These are phyloP conservation scores for Emergomyces orientalis DNA, from an alignment of 2,329 filamentous ascomycete species.

Conservation along the genomic window DNA sequence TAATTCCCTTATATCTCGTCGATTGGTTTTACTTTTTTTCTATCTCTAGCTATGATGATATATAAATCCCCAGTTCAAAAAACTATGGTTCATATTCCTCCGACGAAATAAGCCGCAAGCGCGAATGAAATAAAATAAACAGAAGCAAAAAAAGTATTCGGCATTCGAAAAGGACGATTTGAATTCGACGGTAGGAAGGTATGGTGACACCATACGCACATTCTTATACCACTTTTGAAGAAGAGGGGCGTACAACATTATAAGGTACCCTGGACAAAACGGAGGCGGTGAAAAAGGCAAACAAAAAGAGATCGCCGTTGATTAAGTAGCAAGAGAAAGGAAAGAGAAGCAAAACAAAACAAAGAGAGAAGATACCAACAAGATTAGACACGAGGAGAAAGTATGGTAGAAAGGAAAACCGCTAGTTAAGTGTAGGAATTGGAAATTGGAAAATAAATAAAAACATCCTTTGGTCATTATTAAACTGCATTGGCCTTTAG, in stretches of 20 bases:
- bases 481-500: slow-evolving; percentile 58
- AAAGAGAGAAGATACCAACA: slow-evolving; percentile 5
- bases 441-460: slow-evolving; percentile 19
- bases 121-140: not conserved
- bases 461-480: slow-evolving; percentile 25
- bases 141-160: not conserved
- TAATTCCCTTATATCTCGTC: not conserved
- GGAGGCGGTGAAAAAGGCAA: not conserved
- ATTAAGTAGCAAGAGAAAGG: not conserved
- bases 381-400: slow-evolving; percentile 6
- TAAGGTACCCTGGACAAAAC: not conserved
- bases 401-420: slow-evolving; percentile 13
- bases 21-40: not conserved
- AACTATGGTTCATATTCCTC: not conserved
- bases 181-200: not conserved
- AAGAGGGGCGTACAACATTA: not conserved
- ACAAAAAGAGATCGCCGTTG: not conserved
- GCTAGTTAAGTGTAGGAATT: slow-evolving; percentile 15
- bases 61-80: not conserved
- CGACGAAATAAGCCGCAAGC: not conserved
- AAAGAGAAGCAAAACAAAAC: not conserved
- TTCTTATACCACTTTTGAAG: slow-evolving; percentile 3
- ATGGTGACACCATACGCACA: not conserved
- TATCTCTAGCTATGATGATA: not conserved
- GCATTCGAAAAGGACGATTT: not conserved